Evolutionary conservation across 1,284 basidiomycete genomes (phyloP).

Genomic region (Neonothopanus nambi): DNA sequence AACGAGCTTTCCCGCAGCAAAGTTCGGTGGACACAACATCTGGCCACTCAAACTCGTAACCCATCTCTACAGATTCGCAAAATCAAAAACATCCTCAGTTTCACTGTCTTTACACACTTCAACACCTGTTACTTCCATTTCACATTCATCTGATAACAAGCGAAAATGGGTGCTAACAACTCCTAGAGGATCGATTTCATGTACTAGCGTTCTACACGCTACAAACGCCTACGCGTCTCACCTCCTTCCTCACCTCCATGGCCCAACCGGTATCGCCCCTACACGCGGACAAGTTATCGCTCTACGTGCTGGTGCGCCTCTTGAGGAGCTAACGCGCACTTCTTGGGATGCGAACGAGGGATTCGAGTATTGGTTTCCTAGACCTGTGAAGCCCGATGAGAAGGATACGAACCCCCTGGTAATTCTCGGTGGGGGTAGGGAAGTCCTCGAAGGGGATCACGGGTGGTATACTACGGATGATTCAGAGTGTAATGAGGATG

Average conservation of each 20-base stretch:
- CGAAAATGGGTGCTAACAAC: slow-evolving; percentile 52
- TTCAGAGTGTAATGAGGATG: slow-evolving; percentile 44
- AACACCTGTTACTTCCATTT: slow-evolving; percentile 61
- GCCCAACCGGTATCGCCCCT: slow-evolving; percentile 61
- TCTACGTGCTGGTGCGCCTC: slow-evolving; percentile 48
- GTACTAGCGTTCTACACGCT: slow-evolving; percentile 71
- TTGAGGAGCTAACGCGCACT: slow-evolving; percentile 34
- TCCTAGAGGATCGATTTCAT: slow-evolving; percentile 55
- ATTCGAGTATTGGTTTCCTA: slow-evolving; percentile 81
- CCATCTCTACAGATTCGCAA: slow-evolving; percentile 52
- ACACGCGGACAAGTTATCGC: slow-evolving; percentile 75
- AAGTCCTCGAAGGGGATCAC: slow-evolving; percentile 40
- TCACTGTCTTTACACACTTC: slow-evolving; percentile 63
- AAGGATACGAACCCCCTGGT: slow-evolving; percentile 47
- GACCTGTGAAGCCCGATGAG: slow-evolving; percentile 43
- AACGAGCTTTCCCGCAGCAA: slow-evolving; percentile 51
- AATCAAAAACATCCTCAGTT: slow-evolving; percentile 31
- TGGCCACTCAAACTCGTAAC: slow-evolving; percentile 81
- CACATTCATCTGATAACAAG: slow-evolving; percentile 16
- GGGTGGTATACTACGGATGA: slow-evolving; percentile 68
- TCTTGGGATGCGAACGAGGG: slow-evolving; percentile 53
- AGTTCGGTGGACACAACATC: slow-evolving; percentile 56
- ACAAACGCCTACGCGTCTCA: slow-evolving; percentile 79
- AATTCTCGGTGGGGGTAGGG: slow-evolving; percentile 74
- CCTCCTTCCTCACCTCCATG: slow-evolving; percentile 59